Base-by-base conservation (phyloP, 768 basidiomycete genomes). In the Chalciporus piperatus region DNA sequence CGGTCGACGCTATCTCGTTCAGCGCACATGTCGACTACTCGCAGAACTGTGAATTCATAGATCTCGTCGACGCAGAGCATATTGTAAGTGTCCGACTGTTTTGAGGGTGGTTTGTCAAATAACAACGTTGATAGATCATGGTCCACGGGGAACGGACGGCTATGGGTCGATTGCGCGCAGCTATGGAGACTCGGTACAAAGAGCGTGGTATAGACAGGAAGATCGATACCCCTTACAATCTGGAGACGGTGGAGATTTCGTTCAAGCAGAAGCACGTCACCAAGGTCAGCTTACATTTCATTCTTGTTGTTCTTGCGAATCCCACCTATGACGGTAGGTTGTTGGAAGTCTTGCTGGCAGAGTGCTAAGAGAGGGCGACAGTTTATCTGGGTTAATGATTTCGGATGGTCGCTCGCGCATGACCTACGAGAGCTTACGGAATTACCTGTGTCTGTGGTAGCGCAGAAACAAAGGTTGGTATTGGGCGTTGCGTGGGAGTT, bases 11-110 rank as follows among this genome's bases (percentile, higher is more conserved):
- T 56, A 88, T 99, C 55, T 96, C 96, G 3, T 98, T 98, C 70
- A 89, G 89, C 48, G 95, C 96, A 0, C 95, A 98, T 64, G 96
- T 98, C 57, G 95, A 98, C 65, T 96, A 89, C 60, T 80, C 90
- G 14, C 96, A 98, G 61, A 99, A 99, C 67, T 86, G 90, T 3
- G 91, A 92, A 62, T 99, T 96, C 69, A 98, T 99, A 57, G 92
- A 97, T 62, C 76, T 82, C 38, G 85, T 98, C 57, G 89, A 87
- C 56, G 87, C 93, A 9, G 89, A 92, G 58, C 92, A 94, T 71
- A 86, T 94, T 50, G 93, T 90, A 68, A 66, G 84, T 76, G 12
- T 56, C 23, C 0, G 32, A 50, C 25, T 30, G 11, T 50, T 33
- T 25, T 12, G 19, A 9, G 41, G 52, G 16, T 41, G 45, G 49